Conservation (phyloP, 768 basidiomycete genomes). For the Lentinula guzmanii region DNA sequence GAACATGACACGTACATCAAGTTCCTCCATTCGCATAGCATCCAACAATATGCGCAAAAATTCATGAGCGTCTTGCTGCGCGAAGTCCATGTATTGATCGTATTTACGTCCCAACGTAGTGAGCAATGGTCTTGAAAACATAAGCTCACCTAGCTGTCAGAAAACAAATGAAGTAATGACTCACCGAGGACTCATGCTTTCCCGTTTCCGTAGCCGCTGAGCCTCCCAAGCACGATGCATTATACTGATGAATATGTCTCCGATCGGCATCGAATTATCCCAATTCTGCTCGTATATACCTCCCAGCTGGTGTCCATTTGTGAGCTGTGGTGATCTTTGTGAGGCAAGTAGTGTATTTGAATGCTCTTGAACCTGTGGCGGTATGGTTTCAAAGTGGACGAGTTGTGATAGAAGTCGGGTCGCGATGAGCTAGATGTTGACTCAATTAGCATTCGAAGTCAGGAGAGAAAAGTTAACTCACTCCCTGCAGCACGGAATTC, state of each 20-base stretch:
- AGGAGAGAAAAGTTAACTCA: constrained; percentile 29
- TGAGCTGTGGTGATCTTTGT: constrained; percentile 59
- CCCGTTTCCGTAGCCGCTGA: constrained; percentile 45
- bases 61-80: constrained; percentile 96
- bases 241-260: constrained; percentile 58
- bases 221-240: constrained; percentile 61
- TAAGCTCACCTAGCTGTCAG: not conserved
- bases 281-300: constrained; percentile 46
- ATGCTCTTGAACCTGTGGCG: constrained; percentile 31
- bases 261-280: constrained; percentile 61
- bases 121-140: constrained; percentile 48
- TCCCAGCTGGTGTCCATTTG: constrained; percentile 55
- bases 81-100: constrained; percentile 91
- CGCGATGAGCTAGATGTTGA: constrained; percentile 50
- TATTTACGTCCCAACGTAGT: constrained; percentile 74
- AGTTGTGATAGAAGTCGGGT: constrained; percentile 56
- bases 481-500: constrained; percentile 91
- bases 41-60: constrained; percentile 86
- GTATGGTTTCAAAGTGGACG: constrained; percentile 47
- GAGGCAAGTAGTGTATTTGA: constrained; percentile 34
- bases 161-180: constrained; percentile 17
- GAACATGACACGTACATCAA: constrained; percentile 52
- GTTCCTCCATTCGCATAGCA: constrained; percentile 91
- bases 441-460: not conserved
- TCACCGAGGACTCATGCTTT: constrained; percentile 63